Evolutionary conservation across 1,284 basidiomycete species (phyloP).

Genomic region (Cryptococcus sp.): DNA sequence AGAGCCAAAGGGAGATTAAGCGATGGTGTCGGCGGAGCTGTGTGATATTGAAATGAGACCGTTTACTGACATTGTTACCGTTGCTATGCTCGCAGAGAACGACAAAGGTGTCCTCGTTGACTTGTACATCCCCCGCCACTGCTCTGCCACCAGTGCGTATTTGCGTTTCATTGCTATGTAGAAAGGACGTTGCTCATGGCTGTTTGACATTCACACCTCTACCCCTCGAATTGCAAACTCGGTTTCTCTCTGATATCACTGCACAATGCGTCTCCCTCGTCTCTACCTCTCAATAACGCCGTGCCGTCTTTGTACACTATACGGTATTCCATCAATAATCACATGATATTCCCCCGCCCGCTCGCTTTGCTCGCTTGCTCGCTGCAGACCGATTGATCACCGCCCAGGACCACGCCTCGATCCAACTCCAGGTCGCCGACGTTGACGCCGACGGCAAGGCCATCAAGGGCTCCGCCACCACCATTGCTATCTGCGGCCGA

Average conservation of each 20-base stretch:
- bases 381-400: constrained; percentile 52
- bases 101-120: constrained; percentile 94
- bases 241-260: not conserved
- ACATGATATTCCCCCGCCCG: not conserved
- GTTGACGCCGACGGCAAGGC: constrained; percentile 93
- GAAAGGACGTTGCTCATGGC: not conserved
- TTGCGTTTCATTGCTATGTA: not conserved
- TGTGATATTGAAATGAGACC: not conserved
- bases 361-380: not conserved
- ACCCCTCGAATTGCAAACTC: not conserved
- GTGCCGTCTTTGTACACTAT: too few species aligned
- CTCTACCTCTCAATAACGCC: not conserved
- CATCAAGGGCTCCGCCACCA: constrained; percentile 74
- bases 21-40: too few species aligned
- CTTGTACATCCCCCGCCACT: constrained; percentile 99
- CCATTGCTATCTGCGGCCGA: constrained; percentile 91
- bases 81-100: constrained; percentile 28
- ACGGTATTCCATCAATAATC: too few species aligned
- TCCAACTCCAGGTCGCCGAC: constrained; percentile 93
- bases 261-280: not conserved
- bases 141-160: constrained; percentile 88
- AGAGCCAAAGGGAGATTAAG: too few species aligned
- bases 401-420: constrained; percentile 98
- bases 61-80: too few species aligned
- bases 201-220: not conserved